Conservation (phyloP, 352 stramenopile genomes). For the Globisporangium emineosum region DNA sequence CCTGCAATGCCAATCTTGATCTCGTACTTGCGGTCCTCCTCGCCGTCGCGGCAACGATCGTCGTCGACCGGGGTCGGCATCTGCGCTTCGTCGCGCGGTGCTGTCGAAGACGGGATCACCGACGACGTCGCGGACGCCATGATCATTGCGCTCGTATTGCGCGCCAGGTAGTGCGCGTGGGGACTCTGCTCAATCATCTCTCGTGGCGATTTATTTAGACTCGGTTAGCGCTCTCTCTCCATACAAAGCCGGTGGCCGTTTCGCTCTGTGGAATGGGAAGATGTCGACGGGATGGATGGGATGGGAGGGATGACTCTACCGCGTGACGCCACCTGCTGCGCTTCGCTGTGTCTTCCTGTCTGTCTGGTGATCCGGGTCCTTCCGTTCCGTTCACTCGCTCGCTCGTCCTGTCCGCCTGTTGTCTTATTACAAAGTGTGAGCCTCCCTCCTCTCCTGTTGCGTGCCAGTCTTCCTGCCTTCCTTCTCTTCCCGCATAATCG, state of each 20-base stretch:
- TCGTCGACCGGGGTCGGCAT: constrained; percentile 15
- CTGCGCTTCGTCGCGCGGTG: constrained; percentile 12
- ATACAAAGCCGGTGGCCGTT: constrained; percentile 3
- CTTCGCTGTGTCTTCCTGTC: not conserved
- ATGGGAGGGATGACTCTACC: not conserved
- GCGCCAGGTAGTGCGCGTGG: constrained; percentile 11
- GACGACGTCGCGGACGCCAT: constrained; percentile 5
- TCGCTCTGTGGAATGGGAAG: not conserved
- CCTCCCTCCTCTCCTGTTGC: not conserved
- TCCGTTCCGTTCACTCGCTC: not conserved
- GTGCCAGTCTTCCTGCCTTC: not conserved
- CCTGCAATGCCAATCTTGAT: constrained; percentile 37
- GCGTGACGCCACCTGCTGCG: not conserved
- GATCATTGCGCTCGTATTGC: constrained; percentile 6
- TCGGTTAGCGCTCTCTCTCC: not conserved
- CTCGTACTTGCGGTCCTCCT: constrained; percentile 35
- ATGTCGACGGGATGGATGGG: not conserved
- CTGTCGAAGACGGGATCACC: constrained; percentile 14
- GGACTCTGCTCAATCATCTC: constrained; percentile 17
- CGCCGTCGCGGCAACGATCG: constrained; percentile 19
- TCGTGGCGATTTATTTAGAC: not conserved
- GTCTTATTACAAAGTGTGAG: constrained; percentile 4
- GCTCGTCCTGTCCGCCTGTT: constrained; percentile 3
- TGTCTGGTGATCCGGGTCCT: not conserved
- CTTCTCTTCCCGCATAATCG: constrained; percentile 2